Percentiles rank a stretch among this genome's conserved stretches.
phyloP scores from a whole-genome alignment of 1,284 basidiomycete genomes.

The Ustilago tritici region DNA sequence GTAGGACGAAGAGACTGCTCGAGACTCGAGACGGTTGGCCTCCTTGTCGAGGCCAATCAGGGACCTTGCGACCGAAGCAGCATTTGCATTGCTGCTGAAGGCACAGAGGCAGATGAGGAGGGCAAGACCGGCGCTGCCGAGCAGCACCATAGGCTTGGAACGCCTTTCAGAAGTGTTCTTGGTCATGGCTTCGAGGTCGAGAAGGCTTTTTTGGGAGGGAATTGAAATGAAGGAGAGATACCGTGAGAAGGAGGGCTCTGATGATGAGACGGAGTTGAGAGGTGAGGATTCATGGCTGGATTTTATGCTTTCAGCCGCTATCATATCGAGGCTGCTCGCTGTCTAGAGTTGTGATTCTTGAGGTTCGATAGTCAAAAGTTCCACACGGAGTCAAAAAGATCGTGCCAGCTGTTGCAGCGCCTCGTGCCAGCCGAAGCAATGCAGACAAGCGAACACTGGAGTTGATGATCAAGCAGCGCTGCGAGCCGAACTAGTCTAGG shows the following conservation, averaged over 20 bases:
- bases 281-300: constrained; percentile 19
- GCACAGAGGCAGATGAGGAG: constrained; percentile 50
- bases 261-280: background rate
- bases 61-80: constrained; percentile 38
- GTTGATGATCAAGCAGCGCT: background rate
- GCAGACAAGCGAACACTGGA: background rate
- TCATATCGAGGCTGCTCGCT: constrained; percentile 5
- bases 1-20: constrained; percentile 35
- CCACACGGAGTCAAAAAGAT: background rate
- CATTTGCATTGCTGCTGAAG: constrained; percentile 39
- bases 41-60: constrained; percentile 29
- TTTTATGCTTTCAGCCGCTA: constrained; percentile 21
- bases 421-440: too few relatives aligned
- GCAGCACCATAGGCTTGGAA: constrained; percentile 35
- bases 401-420: background rate
- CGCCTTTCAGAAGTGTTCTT: constrained; percentile 6
- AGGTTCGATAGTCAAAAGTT: background rate
- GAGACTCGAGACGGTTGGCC: constrained; percentile 15
- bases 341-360: background rate
- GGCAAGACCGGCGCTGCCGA: constrained; percentile 46
- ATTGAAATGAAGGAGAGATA: background rate
- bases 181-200: constrained; percentile 40
- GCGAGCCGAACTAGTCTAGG: background rate
- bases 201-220: background rate
- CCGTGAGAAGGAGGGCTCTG: background rate